phyloP scores from a whole-genome alignment of 768 basidiomycete genomes.

The Hebeloma cylindrosporum region DNA sequence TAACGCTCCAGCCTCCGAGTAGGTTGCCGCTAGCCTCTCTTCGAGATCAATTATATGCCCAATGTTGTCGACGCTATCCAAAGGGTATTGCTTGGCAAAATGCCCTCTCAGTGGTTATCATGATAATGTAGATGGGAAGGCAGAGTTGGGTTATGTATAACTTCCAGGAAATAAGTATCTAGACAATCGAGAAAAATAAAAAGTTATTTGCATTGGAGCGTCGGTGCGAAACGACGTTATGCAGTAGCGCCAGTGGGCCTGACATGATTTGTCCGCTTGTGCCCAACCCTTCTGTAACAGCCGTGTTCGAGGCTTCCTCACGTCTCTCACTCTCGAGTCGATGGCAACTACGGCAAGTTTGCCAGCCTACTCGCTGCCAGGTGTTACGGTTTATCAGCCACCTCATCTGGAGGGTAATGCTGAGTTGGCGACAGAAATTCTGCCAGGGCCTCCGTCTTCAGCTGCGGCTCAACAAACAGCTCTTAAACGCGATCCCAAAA shows the following conservation, averaged over 20 bases:
- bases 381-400: constrained; percentile 73
- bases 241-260: constrained; percentile 23
- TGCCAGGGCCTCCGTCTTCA: constrained; percentile 83
- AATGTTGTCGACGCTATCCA: no score
- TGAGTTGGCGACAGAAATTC: constrained; percentile 83
- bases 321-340: constrained; percentile 27
- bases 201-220: no score
- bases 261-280: constrained; percentile 39
- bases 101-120: no score
- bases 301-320: constrained; percentile 26
- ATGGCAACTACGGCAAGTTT: constrained; percentile 77
- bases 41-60: no score
- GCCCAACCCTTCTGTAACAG: constrained; percentile 30
- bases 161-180: no score
- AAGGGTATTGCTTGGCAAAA: no score
- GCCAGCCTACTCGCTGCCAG: constrained; percentile 71
- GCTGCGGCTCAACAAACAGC: constrained; percentile 67
- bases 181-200: no score
- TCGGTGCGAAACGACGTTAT: constrained; percentile 10
- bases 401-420: constrained; percentile 82
- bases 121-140: no score
- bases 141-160: no score
- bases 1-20: no score
- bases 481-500: constrained; percentile 79
- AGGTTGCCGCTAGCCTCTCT: no score